These are phyloP conservation scores for Yamadazyma conglobata DNA, from an alignment of 1,139 yeast genomes.

Conservation along the genomic window DNA sequence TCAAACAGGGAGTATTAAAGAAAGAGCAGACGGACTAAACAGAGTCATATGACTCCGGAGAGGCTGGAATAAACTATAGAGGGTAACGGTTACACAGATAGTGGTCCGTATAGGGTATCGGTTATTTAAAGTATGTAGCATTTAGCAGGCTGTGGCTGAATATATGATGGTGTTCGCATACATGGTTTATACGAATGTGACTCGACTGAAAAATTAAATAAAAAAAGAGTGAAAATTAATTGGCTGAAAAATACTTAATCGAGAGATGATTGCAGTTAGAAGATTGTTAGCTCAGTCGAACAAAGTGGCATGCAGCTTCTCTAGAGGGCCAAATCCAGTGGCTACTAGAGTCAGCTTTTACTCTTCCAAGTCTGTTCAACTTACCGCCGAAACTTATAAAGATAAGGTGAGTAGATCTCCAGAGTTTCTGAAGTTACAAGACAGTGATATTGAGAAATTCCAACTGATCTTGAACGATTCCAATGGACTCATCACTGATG, in stretches of 20 bases:
- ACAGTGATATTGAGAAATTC: constrained; percentile 62
- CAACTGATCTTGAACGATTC: constrained; percentile 48
- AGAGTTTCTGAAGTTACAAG: constrained; percentile 44
- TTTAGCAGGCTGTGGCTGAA: no score
- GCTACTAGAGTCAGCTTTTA: constrained; percentile 12
- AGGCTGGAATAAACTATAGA: no score
- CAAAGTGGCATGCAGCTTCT: background rate
- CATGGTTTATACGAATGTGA: no score
- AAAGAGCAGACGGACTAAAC: background rate
- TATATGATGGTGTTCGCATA: no score
- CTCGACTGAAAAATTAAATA: background rate
- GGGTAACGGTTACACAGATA: no score
- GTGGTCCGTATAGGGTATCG: no score
- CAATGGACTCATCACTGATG: constrained; percentile 47
- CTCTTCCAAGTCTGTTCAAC: constrained; percentile 44
- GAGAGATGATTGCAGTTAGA: constrained; percentile 4
- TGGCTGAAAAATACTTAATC: constrained; percentile 2
- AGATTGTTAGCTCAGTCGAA: background rate
- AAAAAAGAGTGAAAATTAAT: constrained; percentile 2
- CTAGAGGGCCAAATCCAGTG: background rate
- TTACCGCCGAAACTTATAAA: constrained; percentile 65
- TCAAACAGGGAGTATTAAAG: constrained; percentile 16
- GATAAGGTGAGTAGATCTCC: constrained; percentile 46
- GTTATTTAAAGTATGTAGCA: no score
- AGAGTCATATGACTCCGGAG: constrained; percentile 1